phyloP scores from a whole-genome alignment of 2,329 filamentous ascomycete genomes.

The Neocucurbitaria cava region DNA sequence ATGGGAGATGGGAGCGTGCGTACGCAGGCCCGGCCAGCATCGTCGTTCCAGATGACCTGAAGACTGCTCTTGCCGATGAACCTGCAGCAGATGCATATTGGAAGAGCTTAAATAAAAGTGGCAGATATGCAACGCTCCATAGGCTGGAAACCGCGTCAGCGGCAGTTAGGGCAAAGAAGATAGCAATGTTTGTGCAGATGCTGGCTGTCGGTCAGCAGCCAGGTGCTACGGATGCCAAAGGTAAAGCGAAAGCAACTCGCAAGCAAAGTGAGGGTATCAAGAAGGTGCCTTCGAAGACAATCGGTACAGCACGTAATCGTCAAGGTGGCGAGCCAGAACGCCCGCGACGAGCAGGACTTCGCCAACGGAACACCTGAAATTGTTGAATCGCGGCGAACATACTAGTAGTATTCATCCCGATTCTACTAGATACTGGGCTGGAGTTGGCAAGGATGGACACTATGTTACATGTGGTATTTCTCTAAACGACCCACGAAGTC shows the following conservation, averaged over 20 bases:
- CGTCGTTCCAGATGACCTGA: constrained; percentile 59
- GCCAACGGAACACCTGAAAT: constrained; percentile 1
- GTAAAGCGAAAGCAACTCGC: background rate
- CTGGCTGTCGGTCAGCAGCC: constrained; percentile 9
- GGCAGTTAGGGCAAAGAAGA: constrained; percentile 44
- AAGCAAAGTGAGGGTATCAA: background rate
- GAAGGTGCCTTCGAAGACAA: background rate
- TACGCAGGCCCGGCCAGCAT: constrained; percentile 61
- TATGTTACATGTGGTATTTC: too few species aligned
- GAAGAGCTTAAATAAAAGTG: constrained; percentile 53
- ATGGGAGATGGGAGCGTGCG: constrained; percentile 66
- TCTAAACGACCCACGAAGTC: too few species aligned
- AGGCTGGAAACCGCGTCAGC: constrained; percentile 53
- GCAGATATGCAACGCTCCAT: constrained; percentile 57
- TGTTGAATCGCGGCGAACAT: too few species aligned
- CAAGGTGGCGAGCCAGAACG: background rate
- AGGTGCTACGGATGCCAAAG: background rate
- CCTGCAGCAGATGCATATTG: constrained; percentile 51
- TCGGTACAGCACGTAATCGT: background rate
- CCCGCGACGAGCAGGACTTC: constrained; percentile 1
- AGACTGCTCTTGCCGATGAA: constrained; percentile 50
- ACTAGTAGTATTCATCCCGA: too few species aligned
- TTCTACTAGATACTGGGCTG: too few species aligned
- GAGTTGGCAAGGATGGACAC: too few species aligned
- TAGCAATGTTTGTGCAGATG: constrained; percentile 50